A percentile compares a stretch with the other conserved stretches of the same genome.
phyloP scores from a whole-genome alignment of 106 monocot species.

The Chionographis japonica region DNA sequence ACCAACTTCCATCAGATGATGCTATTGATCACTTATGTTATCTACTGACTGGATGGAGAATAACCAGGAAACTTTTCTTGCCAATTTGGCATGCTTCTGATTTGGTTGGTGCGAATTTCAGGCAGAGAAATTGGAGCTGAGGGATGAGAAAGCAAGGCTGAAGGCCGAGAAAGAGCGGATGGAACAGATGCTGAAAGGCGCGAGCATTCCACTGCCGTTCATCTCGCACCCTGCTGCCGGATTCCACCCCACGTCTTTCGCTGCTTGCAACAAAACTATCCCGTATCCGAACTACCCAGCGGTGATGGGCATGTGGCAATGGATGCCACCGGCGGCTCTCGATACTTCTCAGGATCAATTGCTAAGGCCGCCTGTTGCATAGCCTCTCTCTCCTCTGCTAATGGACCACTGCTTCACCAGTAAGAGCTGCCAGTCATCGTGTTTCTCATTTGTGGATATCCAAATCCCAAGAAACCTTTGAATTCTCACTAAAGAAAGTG shows the following conservation, averaged over 20 bases:
- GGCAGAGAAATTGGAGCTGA: conserved; percentile 69
- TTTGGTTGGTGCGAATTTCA: conserved; percentile 17
- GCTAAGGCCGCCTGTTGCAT: conserved; percentile 76
- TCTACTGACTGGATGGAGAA: background rate
- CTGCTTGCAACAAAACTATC: conserved; percentile 21
- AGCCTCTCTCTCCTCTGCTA: background rate
- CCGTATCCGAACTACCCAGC: conserved; percentile 43
- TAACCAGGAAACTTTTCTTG: background rate
- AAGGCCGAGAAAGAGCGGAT: conserved; percentile 67
- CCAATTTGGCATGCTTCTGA: background rate
- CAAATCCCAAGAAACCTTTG: too few relatives aligned
- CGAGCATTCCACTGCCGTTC: conserved; percentile 22
- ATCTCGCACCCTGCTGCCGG: conserved; percentile 27
- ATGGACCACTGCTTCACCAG: too few relatives aligned
- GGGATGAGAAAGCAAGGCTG: conserved; percentile 69
- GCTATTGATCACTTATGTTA: background rate
- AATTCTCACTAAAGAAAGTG: too few relatives aligned
- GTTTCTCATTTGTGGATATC: too few relatives aligned
- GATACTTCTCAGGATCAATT: conserved; percentile 77
- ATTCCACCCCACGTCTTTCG: conserved; percentile 15
- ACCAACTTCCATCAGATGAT: too few relatives aligned
- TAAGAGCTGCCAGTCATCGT: too few relatives aligned
- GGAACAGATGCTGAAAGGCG: conserved; percentile 51
- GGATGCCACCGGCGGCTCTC: conserved; percentile 58
- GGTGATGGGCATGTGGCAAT: conserved; percentile 58